phyloP scores from a whole-genome alignment of 2,329 filamentous ascomycete genomes.

The Exophiala aquamarina region DNA sequence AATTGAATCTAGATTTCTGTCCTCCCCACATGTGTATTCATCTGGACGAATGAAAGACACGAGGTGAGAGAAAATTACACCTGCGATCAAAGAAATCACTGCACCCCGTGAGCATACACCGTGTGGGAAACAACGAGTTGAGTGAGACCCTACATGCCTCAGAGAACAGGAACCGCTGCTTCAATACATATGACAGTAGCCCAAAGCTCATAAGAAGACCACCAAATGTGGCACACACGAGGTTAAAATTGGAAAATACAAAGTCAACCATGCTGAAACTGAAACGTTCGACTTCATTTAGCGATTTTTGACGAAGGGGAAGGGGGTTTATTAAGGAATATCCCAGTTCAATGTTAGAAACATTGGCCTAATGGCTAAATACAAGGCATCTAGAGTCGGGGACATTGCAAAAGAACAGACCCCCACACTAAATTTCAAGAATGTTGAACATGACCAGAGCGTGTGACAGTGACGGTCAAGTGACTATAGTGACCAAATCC shows the following conservation, averaged over 20 bases:
- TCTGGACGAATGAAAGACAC: slow-evolving; percentile 72
- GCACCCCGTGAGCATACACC: slow-evolving; percentile 19
- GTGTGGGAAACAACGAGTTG: slow-evolving; percentile 2
- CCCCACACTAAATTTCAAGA: too few species aligned
- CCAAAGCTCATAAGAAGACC: slow-evolving; percentile 89
- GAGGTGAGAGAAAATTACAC: slow-evolving; percentile 74
- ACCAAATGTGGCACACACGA: slow-evolving; percentile 75
- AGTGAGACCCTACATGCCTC: slow-evolving; percentile 68
- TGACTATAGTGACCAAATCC: too few species aligned
- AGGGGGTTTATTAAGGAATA: too few species aligned
- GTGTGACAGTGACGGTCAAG: too few species aligned
- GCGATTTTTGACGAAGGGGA: slow-evolving; percentile 72
- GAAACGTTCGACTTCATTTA: slow-evolving; percentile 41
- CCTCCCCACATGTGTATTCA: slow-evolving; percentile 68
- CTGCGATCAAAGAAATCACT: slow-evolving; percentile 82
- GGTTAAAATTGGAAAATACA: slow-evolving; percentile 74
- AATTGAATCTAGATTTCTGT: slow-evolving; percentile 61
- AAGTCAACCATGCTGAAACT: slow-evolving; percentile 67
- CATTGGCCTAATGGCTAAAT: too few species aligned
- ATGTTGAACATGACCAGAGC: too few species aligned
- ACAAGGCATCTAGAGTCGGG: too few species aligned
- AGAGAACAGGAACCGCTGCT: slow-evolving; percentile 87
- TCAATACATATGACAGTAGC: slow-evolving; percentile 83
- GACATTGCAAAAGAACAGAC: too few species aligned
- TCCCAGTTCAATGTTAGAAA: too few species aligned